A percentile compares a stretch with the other conserved stretches of the same genome.
phyloP scores from a whole-genome alignment of 75 land plant genomes.

The Chamaecyparis obtusa region DNA sequence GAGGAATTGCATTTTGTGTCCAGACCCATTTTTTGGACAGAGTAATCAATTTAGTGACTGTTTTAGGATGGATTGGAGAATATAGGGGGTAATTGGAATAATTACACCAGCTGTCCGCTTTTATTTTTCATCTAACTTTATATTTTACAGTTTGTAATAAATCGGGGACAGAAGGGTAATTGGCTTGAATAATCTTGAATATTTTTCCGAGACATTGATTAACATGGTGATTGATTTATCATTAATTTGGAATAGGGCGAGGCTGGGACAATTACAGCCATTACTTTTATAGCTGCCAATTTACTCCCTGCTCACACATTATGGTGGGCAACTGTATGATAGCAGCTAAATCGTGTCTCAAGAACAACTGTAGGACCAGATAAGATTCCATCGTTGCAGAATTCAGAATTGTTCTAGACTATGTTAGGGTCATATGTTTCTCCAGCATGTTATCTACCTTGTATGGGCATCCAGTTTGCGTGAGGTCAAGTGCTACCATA shows the following conservation, averaged over 20 bases:
- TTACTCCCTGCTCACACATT: neutral
- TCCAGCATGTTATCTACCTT: neutral
- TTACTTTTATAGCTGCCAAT: no score
- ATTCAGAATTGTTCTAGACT: no score
- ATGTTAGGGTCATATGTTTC: neutral
- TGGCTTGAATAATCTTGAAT: neutral
- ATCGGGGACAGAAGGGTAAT: no score
- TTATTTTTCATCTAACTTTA: neutral
- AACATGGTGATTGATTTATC: neutral
- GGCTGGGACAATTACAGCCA: neutral
- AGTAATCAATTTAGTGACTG: neutral
- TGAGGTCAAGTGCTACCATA: neutral
- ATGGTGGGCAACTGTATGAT: neutral
- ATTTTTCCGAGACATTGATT: neutral
- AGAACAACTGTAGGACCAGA: no score
- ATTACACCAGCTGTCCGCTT: neutral
- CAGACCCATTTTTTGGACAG: neutral
- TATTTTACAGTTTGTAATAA: neutral
- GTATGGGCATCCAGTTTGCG: neutral
- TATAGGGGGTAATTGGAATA: neutral
- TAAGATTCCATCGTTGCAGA: no score
- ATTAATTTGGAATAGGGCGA: neutral
- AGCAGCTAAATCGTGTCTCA: neutral
- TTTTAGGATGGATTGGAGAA: no score
- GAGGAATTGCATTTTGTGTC: neutral